phyloP scores from a whole-genome alignment of 148 eudicot genomes.

The Fagopyrum tataricum region DNA sequence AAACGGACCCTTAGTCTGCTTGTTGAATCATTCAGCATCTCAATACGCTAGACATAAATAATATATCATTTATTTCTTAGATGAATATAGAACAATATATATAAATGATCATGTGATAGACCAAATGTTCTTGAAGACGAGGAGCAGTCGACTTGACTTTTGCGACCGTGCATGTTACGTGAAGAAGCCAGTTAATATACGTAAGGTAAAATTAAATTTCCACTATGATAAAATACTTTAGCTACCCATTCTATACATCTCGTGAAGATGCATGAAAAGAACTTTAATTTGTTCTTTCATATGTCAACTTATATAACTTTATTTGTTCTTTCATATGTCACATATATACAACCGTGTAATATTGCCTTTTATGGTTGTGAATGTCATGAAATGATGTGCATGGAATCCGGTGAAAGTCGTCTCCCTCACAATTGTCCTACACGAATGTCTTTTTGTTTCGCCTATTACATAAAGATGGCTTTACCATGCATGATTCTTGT shows the following conservation, averaged over 20 bases:
- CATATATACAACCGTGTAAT: conserved; percentile 9
- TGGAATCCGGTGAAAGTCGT: conserved; percentile 11
- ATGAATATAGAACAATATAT: too few species aligned
- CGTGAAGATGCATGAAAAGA: background rate
- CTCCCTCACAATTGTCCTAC: conserved; percentile 8
- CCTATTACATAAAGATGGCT: too few species aligned
- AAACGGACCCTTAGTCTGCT: too few species aligned
- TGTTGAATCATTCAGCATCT: too few species aligned
- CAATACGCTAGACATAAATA: too few species aligned
- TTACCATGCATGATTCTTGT: too few species aligned
- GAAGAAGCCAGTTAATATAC: conserved; percentile 1
- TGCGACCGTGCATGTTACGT: conserved; percentile 3
- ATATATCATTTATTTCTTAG: too few species aligned
- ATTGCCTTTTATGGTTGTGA: conserved; percentile 9
- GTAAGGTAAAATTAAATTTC: conserved; percentile 3
- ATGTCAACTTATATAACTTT: background rate
- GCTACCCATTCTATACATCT: background rate
- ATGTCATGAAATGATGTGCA: background rate
- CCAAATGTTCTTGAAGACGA: background rate
- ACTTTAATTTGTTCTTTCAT: conserved; percentile 4
- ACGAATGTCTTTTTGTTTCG: background rate
- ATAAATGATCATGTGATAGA: background rate
- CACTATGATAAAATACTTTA: background rate
- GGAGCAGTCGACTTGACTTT: background rate
- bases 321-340: conserved; percentile 11